A percentile compares a stretch with the other conserved stretches of the same genome.
These are phyloP conservation scores for Ophiosphaerella korrae DNA, from an alignment of 2,329 filamentous ascomycete genomes.

Conservation along the genomic window DNA sequence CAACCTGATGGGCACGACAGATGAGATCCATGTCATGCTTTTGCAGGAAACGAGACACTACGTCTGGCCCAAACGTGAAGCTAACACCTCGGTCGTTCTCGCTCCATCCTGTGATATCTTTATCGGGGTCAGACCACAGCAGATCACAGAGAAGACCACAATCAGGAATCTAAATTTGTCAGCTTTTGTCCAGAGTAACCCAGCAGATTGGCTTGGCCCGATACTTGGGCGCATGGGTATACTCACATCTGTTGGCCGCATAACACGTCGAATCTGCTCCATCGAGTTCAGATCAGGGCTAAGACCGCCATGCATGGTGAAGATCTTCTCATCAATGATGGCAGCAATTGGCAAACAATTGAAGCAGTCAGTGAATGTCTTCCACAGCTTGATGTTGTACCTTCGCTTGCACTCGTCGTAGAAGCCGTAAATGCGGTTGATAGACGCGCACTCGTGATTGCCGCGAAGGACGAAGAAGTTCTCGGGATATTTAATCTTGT, in stretches of 20 bases:
- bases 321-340: constrained; percentile 99
- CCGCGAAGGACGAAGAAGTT: constrained; percentile 99
- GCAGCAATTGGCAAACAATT: constrained; percentile 98
- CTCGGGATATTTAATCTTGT: constrained; percentile 99
- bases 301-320: constrained; percentile 98
- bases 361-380: constrained; percentile 99
- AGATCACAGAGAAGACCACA: constrained; percentile 97
- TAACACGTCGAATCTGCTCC: constrained; percentile 99
- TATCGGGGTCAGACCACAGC: constrained; percentile 98
- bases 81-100: constrained; percentile 99
- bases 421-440: constrained; percentile 99
- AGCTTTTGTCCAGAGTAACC: constrained; percentile 44
- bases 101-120: constrained; percentile 98
- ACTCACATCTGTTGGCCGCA: constrained; percentile 98
- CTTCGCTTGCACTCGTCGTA: constrained; percentile 99
- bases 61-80: constrained; percentile 97
- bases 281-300: constrained; percentile 98
- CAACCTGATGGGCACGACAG: constrained; percentile 97
- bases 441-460: constrained; percentile 98
- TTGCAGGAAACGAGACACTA: constrained; percentile 95
- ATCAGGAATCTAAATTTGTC: constrained; percentile 81
- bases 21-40: constrained; percentile 99
- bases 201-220: constrained; percentile 14
- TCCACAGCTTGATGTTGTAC: constrained; percentile 99
- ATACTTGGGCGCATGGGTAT: background rate